Evolutionary conservation across 2,329 filamentous ascomycete species (phyloP).

Genomic region (Penicillium thymicola): DNA sequence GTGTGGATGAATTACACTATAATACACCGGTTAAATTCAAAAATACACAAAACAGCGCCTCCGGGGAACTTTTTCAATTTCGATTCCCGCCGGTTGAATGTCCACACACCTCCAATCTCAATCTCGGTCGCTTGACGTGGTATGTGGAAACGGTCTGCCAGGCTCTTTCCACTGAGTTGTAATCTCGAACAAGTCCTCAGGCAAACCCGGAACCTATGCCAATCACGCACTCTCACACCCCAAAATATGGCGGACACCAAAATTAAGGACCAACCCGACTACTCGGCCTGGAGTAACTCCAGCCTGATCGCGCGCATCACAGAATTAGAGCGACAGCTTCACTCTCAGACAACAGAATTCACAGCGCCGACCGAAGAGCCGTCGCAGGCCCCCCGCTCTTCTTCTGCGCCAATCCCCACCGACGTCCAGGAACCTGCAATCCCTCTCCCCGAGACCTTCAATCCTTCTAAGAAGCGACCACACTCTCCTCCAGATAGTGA

Average conservation of each 20-base stretch:
- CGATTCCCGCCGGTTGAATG: constrained; percentile 8
- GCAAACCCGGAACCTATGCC: constrained; percentile 12
- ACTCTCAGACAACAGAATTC: constrained; percentile 45
- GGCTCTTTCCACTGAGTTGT: constrained; percentile 14
- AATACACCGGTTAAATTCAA: neutral
- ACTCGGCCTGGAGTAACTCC: constrained; percentile 65
- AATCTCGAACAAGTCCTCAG: constrained; percentile 8
- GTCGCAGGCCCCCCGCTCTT: neutral
- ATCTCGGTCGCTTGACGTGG: constrained; percentile 17
- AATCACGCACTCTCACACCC: constrained; percentile 13
- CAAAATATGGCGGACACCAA: constrained; percentile 24
- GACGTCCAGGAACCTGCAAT: constrained; percentile 22
- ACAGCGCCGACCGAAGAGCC: constrained; percentile 10
- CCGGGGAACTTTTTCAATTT: constrained; percentile 11
- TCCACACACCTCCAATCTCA: constrained; percentile 2
- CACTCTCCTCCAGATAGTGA: constrained; percentile 21
- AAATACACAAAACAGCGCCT: constrained; percentile 3
- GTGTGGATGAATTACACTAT: neutral
- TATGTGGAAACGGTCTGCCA: constrained; percentile 31
- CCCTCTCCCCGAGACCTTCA: constrained; percentile 7
- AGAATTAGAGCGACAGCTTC: constrained; percentile 64
- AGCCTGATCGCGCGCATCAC: constrained; percentile 66
- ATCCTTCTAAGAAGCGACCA: constrained; percentile 16
- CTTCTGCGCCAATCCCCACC: constrained; percentile 12
- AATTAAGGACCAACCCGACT: constrained; percentile 41